phyloP scores from a whole-genome alignment of 1,284 basidiomycete species.

The Irpex sp. region DNA sequence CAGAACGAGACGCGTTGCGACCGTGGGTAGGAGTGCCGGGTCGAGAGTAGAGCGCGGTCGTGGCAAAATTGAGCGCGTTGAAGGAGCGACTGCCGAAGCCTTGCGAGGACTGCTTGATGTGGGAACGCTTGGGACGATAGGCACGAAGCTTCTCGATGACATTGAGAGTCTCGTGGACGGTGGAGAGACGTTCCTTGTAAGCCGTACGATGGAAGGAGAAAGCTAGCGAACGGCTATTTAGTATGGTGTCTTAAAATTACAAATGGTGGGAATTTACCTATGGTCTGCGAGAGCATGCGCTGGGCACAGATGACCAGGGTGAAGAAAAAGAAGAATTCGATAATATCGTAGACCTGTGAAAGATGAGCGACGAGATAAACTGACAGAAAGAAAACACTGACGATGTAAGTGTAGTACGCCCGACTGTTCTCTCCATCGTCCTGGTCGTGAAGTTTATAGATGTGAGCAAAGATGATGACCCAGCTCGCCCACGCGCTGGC shows the following conservation, averaged over 20 bases:
- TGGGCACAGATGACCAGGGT: slow-evolving; percentile 56
- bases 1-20: slow-evolving; percentile 12
- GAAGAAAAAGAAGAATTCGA: slow-evolving; percentile 71
- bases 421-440: slow-evolving; percentile 39
- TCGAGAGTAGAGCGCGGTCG: slow-evolving; percentile 21
- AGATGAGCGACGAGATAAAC: background rate
- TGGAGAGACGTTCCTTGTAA: slow-evolving; percentile 68
- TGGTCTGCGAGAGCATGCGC: slow-evolving; percentile 62
- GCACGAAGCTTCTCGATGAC: slow-evolving; percentile 69
- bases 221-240: slow-evolving; percentile 30
- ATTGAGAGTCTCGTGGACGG: slow-evolving; percentile 49
- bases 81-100: slow-evolving; percentile 20
- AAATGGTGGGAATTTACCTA: slow-evolving; percentile 31
- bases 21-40: slow-evolving; percentile 22
- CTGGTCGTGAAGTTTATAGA: slow-evolving; percentile 52
- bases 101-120: slow-evolving; percentile 24
- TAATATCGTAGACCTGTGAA: slow-evolving; percentile 45
- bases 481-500: slow-evolving; percentile 65
- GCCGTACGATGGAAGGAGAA: slow-evolving; percentile 75
- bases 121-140: slow-evolving; percentile 57
- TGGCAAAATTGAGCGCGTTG: slow-evolving; percentile 11
- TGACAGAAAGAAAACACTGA: slow-evolving; percentile 21
- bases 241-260: too few species aligned
- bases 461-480: slow-evolving; percentile 63
- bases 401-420: slow-evolving; percentile 52